Evolutionary conservation across 192 early-diverging fungal species (phyloP), one percentile per base, ranked within the genome.

Genomic region (Radiomyces spectabilis): DNA sequence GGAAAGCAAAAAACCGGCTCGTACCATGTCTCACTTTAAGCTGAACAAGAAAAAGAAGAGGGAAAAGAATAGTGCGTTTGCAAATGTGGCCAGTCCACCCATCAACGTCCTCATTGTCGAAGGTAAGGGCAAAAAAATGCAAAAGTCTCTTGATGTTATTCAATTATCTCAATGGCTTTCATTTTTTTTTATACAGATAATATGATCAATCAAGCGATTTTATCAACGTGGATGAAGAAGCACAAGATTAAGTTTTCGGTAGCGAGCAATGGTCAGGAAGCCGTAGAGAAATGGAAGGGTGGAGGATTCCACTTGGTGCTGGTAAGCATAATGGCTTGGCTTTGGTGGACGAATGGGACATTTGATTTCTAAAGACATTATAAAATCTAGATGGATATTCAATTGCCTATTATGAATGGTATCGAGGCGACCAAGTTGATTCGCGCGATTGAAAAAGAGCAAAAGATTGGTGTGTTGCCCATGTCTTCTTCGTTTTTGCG

Each of bases 21-120:
- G 12, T 9, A 6, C 4, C 15, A 9, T 30, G 46, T 16, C 46
- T 12, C 15, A 27, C 5, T 29, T 48, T 27, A 48, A 48, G 24
- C 46, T 48, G 15, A 30, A 48, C 24, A 48, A 48, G 29, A 9
- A 27, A 9, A 21, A 27, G 7, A 48, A 26, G 16, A 48, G 27
- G 22, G 57, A 60, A 9, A 50, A 39, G 22, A 55, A 37, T 12
- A 45, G 31, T n/a, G 9, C 64, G 9, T 59, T 61, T 27, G 53
- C 56, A 24, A 48, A 48, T 22, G 52, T 54, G 0, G 65, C 69
- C 16, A 80, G 77, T 55, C 79, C 79, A 3, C 75, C 80, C 18
- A 77, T 91, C 52, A 87, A 86, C 46, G 87, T 91, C 13, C 63
- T 91, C 24, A 81, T 91, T 31, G 88, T 89, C 0, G 88, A 91